These are phyloP conservation scores for Populus hybrid DNA, from an alignment of 441 rosid species.

Conservation along the genomic window DNA sequence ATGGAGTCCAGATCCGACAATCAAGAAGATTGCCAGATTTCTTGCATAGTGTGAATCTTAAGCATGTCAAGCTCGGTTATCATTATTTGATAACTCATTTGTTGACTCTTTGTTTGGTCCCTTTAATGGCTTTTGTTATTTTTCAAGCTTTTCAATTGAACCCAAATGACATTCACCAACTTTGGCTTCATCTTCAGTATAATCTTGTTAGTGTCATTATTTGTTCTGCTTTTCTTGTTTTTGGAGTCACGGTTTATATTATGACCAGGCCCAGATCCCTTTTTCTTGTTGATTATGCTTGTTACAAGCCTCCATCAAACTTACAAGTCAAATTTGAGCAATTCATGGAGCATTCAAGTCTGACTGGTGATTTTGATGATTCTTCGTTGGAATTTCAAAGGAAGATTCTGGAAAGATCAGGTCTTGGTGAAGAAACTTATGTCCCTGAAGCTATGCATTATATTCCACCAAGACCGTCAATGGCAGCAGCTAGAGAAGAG, in stretches of 20 bases:
- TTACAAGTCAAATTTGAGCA: slow-evolving; percentile 40
- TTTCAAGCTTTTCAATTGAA: slow-evolving; percentile 46
- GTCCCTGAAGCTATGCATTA: slow-evolving; percentile 66
- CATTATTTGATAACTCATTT: slow-evolving; percentile 62
- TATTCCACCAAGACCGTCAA: slow-evolving; percentile 70
- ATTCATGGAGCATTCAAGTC: slow-evolving; percentile 66
- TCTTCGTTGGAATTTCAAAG: slow-evolving; percentile 78
- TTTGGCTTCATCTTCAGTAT: slow-evolving; percentile 75
- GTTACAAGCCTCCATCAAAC: slow-evolving; percentile 62
- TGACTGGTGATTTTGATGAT: slow-evolving; percentile 57
- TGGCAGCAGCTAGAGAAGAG: slow-evolving; percentile 81
- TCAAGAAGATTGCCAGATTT: slow-evolving; percentile 66
- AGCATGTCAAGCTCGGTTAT: slow-evolving; percentile 66
- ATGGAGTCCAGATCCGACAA: slow-evolving; percentile 63
- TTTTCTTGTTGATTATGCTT: slow-evolving; percentile 69
- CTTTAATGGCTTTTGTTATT: slow-evolving; percentile 47
- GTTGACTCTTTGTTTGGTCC: slow-evolving; percentile 52
- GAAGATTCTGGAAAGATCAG: slow-evolving; percentile 75
- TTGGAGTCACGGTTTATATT: slow-evolving; percentile 58
- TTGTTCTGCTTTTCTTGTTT: slow-evolving; percentile 47
- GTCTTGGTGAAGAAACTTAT: slow-evolving; percentile 88
- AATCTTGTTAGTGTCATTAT: slow-evolving; percentile 55
- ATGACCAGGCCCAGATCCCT: slow-evolving; percentile 72
- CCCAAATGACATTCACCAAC: slow-evolving; percentile 57
- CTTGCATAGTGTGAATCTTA: slow-evolving; percentile 77